Base-by-base conservation (phyloP, 495 filamentous ascomycete genomes). In the Corynascus novoguineensis region DNA sequence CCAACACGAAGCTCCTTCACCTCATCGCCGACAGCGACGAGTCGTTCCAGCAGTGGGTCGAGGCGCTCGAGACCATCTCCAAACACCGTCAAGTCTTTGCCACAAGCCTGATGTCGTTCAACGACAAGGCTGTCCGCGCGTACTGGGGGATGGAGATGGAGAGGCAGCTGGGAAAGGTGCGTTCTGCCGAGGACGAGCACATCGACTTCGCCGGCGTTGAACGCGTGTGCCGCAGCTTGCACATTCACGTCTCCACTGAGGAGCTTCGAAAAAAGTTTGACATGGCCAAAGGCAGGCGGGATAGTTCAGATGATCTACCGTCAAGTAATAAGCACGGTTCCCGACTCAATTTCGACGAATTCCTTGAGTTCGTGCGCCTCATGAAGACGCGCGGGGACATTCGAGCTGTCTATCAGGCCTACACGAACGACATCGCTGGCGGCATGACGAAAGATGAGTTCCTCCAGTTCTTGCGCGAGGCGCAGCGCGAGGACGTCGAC, bases 81-180 rank as follows among this genome's bases (percentile, higher is more conserved):
- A 86, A 86, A 48, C 88, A 90, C 61, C 85, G 93, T 44, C 86
- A 90, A 53, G 88, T 91, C 48, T 82, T 95, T 55, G 96, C 97
- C 83, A 81, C 88, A 21, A 92, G 88, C 25, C 70, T 97, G 56
- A 86, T 88, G 69, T 84, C 83, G 7, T 86, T 87, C 38, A 85
- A 86, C 66, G 90, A 97, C 65, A 86, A 85, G 54, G 86, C 86
- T 46, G 78, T 96, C 35, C 83, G 82, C 49, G 80, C 80, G 32
- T 88, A 92, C 66, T 98, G 93, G 93, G 80, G 82, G 56, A 82
- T 79, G n/a, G 90, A 93, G 68, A 93, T 96, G 87, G 75, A 80
- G 6, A 82, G 82, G 57, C 76, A 85, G 41, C 85, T 83, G 53
- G 76, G 77, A 2, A 75, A 73, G 49, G 63, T 72, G 22, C 81